These are phyloP conservation scores for Colletotrichum sp. DNA, from an alignment of 2,329 filamentous ascomycete genomes.

Conservation along the genomic window DNA sequence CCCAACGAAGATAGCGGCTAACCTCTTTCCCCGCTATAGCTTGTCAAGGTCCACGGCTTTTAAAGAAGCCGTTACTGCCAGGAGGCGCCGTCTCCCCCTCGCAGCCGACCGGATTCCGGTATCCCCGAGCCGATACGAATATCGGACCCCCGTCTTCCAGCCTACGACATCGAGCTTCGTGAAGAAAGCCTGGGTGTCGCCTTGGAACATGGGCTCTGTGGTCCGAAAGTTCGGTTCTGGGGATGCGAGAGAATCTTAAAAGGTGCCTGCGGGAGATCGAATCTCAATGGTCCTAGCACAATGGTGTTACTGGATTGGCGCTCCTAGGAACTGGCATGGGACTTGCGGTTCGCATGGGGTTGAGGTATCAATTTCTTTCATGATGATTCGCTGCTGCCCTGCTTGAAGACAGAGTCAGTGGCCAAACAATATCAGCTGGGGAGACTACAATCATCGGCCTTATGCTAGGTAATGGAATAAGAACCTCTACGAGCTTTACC, in stretches of 20 bases:
- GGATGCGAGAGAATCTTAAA: constrained; percentile 8
- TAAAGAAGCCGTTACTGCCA: constrained; percentile 45
- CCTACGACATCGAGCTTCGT: not conserved
- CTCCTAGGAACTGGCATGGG: constrained; percentile 6
- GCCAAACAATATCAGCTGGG: not conserved
- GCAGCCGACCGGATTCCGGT: constrained; percentile 16
- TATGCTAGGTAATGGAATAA: not conserved
- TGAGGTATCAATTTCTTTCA: not conserved
- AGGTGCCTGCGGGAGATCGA: constrained; percentile 12
- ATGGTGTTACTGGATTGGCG: not conserved
- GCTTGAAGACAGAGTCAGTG: not conserved
- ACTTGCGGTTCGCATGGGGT: not conserved
- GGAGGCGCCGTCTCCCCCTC: constrained; percentile 31
- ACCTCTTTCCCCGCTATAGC: not conserved
- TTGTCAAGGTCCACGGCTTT: constrained; percentile 64
- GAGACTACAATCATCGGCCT: not conserved
- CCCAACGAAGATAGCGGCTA: not conserved
- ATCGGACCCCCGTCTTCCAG: not conserved
- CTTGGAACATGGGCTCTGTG: not conserved
- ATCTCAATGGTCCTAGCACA: not conserved
- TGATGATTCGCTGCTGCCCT: not conserved
- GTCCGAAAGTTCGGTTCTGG: constrained; percentile 2
- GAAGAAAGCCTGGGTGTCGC: not conserved
- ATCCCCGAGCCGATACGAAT: not conserved
- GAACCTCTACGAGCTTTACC: not conserved